Evolutionary conservation across 1,284 basidiomycete genomes (phyloP), one percentile per base, ranked within the genome.

Genomic region (Boletus semigastroideus): DNA sequence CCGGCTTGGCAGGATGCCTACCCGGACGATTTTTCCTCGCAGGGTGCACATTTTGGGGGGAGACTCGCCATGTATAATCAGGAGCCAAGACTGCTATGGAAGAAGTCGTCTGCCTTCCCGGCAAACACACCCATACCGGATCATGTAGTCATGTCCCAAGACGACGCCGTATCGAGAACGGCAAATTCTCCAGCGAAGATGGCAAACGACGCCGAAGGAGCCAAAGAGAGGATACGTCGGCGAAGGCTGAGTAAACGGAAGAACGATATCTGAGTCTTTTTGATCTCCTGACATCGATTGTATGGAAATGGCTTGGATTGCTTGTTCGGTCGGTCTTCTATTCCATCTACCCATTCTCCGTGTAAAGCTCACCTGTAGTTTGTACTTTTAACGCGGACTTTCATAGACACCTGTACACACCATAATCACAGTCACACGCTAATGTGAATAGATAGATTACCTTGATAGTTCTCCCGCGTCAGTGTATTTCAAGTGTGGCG

Each of bases 161-260:
- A 47, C 19, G 55, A 57, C n/a, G n/a, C 52, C 39, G 41, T 46
- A 36, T 53, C 54, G 13, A 42, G 43, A 47, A 53, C 44, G 25
- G 47, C 42, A 48, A 62, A 25, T 42, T 49, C 48, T 27, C 39
- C 41, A 33, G 34, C 50, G 30, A 56, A 56, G 47, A 36, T 36
- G 57, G 57, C 14, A 31, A 54, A 56, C n/a, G 65, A 62, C 39
- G 42, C 12, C 30, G 55, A 59, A 45, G 55, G 53, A 48, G 49
- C 42, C 28, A 66, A 59, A 53, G 61, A 66, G 55, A 57, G 46
- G 56, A 47, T 48, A 40, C 68, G 59, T 55, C 65, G 68, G 47
- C 66, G 66, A 63, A 70, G 42, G 55, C 50, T 67, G 54, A 67
- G 68, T 58, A 68, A 68, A 59, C 69, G 66, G 59, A 68, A 59